Base-by-base conservation (phyloP, 169 alveolate species). In the Plasmodium inui region DNA sequence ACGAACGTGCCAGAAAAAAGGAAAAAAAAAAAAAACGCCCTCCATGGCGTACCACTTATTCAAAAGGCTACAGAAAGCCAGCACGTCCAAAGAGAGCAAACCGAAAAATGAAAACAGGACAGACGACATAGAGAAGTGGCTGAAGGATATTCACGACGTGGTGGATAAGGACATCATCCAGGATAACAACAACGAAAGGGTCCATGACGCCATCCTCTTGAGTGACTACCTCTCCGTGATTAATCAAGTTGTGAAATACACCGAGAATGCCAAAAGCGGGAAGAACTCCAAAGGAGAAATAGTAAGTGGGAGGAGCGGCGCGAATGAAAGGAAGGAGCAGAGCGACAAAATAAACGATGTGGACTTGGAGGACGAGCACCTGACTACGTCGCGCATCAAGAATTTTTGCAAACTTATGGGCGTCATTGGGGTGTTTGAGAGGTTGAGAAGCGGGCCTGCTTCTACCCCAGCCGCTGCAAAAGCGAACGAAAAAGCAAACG, bases 31-130 rank as follows among this genome's bases (percentile, higher is more conserved):
- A 50, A 14, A 50, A 12, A 14, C 61, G 22, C 61, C 12, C 61
- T 50, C 61, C 61, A 85, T 85, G 93, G 93, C 93, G 44, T 85
- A 85, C 46, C 93, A 85, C 71, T 55, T 85, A 19, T 85, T 85
- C 79, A 85, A 70, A 76, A 85, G 81, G 70, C 55, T 85, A 70
- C 93, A 85, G 26, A 57, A 74, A 76, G 80, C 70, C 26, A 85
- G 85, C 85, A 28, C 71, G 44, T 50, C 61, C 61, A 85, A 85
- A 70, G 93, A 85, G 57, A 85, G 55, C 44, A 74, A 76, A 26
- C 44, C 50, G 57, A 85, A 85, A 19, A 32, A 85, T 50, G 93
- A 85, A 85, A 85, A 76, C 26, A 22, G 28, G 79, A 85, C 70
- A 41, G 86, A 85, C 17, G 85, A 76, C 28, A 73, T 85, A 30